Evolutionary conservation across 2,329 filamentous ascomycete species (phyloP).

Genomic region (Nemania sp.): DNA sequence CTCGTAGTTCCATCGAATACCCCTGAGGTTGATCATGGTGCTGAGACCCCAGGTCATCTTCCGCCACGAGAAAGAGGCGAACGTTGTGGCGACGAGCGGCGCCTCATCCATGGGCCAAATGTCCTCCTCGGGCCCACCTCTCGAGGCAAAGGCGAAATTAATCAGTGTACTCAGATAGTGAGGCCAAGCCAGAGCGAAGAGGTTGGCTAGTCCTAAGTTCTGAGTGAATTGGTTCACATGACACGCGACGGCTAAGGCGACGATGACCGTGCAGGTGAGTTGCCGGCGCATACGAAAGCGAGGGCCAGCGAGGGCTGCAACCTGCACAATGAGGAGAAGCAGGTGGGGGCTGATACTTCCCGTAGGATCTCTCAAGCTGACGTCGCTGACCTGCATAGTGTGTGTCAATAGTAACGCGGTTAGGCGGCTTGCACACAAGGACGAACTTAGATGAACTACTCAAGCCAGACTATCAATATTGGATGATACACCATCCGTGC

Average conservation of each 20-base stretch:
- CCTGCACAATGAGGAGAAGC: neutral
- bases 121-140: neutral
- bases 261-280: neutral
- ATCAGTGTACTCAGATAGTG: neutral
- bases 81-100: neutral
- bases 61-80: neutral
- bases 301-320: neutral
- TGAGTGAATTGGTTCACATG: slow-evolving; percentile 2
- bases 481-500: neutral
- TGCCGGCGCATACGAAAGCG: neutral
- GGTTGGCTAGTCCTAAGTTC: neutral
- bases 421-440: neutral
- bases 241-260: neutral
- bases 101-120: neutral
- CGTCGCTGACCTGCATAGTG: slow-evolving; percentile 4
- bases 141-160: neutral
- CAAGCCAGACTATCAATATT: neutral
- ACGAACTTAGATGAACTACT: neutral
- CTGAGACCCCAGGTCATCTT: neutral
- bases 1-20: slow-evolving; percentile 1
- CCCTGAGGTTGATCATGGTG: neutral
- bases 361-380: neutral
- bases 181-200: neutral
- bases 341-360: neutral
- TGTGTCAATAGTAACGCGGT: neutral